Evolutionary conservation across 2,329 filamentous ascomycete genomes (phyloP).

Genomic region (Trichoderma gracile): DNA sequence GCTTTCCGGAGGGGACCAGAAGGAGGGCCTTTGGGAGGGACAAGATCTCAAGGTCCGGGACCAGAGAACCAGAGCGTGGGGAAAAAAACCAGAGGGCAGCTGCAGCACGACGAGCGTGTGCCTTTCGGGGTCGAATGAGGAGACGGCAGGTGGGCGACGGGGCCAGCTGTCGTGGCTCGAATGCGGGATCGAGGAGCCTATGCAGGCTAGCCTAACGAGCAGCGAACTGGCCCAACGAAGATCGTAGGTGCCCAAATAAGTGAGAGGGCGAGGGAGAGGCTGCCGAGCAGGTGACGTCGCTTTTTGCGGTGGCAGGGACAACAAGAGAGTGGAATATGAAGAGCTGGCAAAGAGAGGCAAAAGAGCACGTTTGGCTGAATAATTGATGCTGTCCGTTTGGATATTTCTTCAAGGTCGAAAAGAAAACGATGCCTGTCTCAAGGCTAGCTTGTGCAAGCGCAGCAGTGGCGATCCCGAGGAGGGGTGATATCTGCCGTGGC

Average conservation of each 20-base stretch:
- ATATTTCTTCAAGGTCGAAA: background rate
- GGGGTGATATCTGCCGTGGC: background rate
- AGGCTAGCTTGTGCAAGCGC: too few relatives aligned
- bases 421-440: background rate
- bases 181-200: conserved; percentile 41
- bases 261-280: background rate
- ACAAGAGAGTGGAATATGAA: background rate
- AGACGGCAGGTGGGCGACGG: conserved; percentile 32
- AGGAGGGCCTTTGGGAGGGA: conserved; percentile 32
- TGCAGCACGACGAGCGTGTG: conserved; percentile 32
- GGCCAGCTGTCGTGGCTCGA: conserved; percentile 45
- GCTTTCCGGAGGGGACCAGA: conserved; percentile 31
- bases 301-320: background rate
- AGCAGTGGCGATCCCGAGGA: too few relatives aligned
- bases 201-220: conserved; percentile 42
- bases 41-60: conserved; percentile 33
- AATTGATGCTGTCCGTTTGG: conserved; percentile 4
- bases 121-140: conserved; percentile 36
- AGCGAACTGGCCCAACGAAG: conserved; percentile 36
- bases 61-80: conserved; percentile 36
- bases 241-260: conserved; percentile 27
- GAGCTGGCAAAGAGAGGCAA: background rate
- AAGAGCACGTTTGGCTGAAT: background rate
- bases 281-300: conserved; percentile 9
- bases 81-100: conserved; percentile 35